A percentile compares a stretch with the other conserved stretches of the same genome.
Evolutionary conservation across 495 filamentous ascomycete genomes (phyloP).

Genomic region (Penicillium argentinense): DNA sequence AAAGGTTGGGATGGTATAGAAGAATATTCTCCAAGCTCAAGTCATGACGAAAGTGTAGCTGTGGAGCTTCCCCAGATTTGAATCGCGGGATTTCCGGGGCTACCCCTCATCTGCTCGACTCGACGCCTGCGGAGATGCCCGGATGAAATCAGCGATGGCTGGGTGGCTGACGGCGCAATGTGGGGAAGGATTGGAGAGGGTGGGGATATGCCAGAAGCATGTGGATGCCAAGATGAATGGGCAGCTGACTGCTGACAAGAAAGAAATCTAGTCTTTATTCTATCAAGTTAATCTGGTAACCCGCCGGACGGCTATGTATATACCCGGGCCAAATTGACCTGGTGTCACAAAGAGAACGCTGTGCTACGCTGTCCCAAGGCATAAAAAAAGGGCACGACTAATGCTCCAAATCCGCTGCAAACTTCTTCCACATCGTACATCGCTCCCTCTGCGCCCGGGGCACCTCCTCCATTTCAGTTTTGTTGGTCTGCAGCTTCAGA

Average conservation of each 20-base stretch:
- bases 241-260: no score
- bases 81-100: constrained; percentile 1
- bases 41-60: constrained; percentile 8
- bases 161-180: neutral
- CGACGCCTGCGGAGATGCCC: neutral
- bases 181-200: neutral
- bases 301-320: no score
- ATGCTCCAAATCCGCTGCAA: constrained; percentile 19
- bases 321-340: no score
- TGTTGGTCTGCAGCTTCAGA: constrained; percentile 51
- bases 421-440: constrained; percentile 45
- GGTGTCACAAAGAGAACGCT: neutral
- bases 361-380: no score
- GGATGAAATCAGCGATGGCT: neutral
- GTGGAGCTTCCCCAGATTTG: constrained; percentile 27
- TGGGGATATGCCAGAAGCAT: neutral
- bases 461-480: constrained; percentile 54
- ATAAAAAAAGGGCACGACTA: constrained; percentile 6
- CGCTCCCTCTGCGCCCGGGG: constrained; percentile 35
- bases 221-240: no score
- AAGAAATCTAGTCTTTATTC: no score
- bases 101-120: constrained; percentile 23
- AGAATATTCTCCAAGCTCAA: neutral
- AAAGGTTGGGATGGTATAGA: neutral
- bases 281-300: no score